Percentiles rank a stretch among this genome's conserved stretches.
phyloP scores from a whole-genome alignment of 1,139 yeast species.

The Geotrichum histeridarum region DNA sequence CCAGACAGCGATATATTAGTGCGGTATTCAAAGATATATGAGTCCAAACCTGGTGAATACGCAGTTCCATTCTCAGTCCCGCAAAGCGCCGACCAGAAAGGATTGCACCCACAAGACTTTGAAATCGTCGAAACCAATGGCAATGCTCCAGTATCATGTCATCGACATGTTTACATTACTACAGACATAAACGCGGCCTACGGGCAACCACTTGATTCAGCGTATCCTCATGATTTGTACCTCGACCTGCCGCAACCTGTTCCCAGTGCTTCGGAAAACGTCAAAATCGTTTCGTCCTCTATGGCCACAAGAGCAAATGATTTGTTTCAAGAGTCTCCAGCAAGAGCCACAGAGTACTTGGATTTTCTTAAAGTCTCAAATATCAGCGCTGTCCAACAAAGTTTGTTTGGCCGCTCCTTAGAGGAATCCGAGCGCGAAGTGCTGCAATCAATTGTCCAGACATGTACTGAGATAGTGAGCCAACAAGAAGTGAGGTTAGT shows the following conservation, averaged over 20 bases:
- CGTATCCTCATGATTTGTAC: conserved; percentile 7
- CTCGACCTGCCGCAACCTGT: conserved; percentile 1
- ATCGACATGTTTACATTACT: conserved; percentile 3
- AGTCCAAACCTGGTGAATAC: conserved; percentile 29
- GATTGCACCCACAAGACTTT: background rate
- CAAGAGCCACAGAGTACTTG: conserved; percentile 30
- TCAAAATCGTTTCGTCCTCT: conserved; percentile 23
- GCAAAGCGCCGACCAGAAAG: background rate
- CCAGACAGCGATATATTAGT: conserved; percentile 36
- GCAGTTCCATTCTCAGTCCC: conserved; percentile 34
- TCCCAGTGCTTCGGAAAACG: background rate
- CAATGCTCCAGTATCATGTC: background rate
- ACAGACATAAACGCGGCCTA: conserved; percentile 2
- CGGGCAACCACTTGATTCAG: background rate
- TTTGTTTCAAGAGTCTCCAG: conserved; percentile 31
- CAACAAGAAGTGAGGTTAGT: conserved; percentile 19
- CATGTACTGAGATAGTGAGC: conserved; percentile 28
- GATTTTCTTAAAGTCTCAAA: conserved; percentile 29
- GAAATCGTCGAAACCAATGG: conserved; percentile 6
- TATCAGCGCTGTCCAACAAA: conserved; percentile 26
- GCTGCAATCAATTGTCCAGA: conserved; percentile 25
- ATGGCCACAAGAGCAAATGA: conserved; percentile 30
- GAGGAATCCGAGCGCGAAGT: background rate
- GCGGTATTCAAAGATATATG: conserved; percentile 28
- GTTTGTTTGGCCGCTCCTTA: conserved; percentile 10